phyloP scores from a whole-genome alignment of 495 filamentous ascomycete species.

The Pyrenula massariospora region DNA sequence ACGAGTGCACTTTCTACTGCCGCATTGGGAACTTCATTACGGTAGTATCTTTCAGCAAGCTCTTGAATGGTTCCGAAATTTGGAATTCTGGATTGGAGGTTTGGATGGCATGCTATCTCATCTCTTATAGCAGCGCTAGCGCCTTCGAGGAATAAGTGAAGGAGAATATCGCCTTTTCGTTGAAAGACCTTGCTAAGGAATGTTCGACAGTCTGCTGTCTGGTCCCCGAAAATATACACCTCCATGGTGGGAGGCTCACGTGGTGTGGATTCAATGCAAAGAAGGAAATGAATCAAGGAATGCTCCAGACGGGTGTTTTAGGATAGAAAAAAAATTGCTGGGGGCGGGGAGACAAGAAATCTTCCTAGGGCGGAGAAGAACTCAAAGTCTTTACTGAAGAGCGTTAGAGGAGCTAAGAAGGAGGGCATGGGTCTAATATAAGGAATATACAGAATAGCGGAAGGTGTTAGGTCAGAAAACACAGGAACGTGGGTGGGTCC shows the following conservation, averaged over 20 bases:
- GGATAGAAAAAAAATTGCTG: too few relatives aligned
- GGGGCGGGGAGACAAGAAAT: not conserved
- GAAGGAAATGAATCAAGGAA: too few relatives aligned
- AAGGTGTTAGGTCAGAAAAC: too few relatives aligned
- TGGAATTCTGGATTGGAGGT: slow-evolving; percentile 2
- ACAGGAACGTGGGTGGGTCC: not conserved
- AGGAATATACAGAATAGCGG: not conserved
- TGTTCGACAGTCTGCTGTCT: slow-evolving; percentile 2
- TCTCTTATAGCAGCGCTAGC: slow-evolving; percentile 2
- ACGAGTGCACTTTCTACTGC: slow-evolving; percentile 4
- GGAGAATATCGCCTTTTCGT: slow-evolving; percentile 2
- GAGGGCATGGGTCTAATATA: not conserved
- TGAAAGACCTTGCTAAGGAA: slow-evolving; percentile 3
- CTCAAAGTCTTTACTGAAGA: not conserved
- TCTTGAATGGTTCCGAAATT: slow-evolving; percentile 4
- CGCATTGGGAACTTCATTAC: not conserved
- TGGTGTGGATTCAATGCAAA: too few relatives aligned
- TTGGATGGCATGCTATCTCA: slow-evolving; percentile 1
- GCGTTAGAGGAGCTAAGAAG: not conserved
- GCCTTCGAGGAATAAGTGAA: slow-evolving; percentile 1
- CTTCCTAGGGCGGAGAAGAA: not conserved
- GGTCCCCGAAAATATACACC: slow-evolving; percentile 7
- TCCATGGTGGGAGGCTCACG: slow-evolving; percentile 1
- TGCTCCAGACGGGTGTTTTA: too few relatives aligned
- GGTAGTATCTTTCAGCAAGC: slow-evolving; percentile 5